Percentiles rank a stretch among this genome's conserved stretches.
Conservation (phyloP, 805 yeast species). For the Metschnikowia cubensis region DNA sequence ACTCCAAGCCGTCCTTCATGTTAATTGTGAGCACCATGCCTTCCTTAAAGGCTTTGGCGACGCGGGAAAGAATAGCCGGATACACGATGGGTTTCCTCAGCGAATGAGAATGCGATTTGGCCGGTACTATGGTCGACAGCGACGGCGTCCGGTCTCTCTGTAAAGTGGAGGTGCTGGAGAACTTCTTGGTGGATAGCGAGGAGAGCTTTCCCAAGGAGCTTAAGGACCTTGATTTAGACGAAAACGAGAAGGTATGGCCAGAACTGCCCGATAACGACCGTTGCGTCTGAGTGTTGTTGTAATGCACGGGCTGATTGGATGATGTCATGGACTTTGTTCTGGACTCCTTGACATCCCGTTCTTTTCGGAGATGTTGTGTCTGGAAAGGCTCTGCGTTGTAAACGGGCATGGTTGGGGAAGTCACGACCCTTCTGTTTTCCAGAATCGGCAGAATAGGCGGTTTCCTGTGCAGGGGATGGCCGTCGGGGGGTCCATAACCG, state of each 20-base stretch:
- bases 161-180: constrained; percentile 31
- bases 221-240: constrained; percentile 40
- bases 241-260: constrained; percentile 22
- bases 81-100: constrained; percentile 67
- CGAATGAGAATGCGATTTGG: constrained; percentile 38
- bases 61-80: constrained; percentile 85
- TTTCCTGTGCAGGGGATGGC: background rate
- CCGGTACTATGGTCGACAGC: constrained; percentile 26
- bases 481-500: background rate
- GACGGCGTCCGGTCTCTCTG: constrained; percentile 31
- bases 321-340: constrained; percentile 15
- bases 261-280: constrained; percentile 27
- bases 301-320: constrained; percentile 7
- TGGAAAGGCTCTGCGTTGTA: constrained; percentile 8
- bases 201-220: constrained; percentile 40
- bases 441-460: constrained; percentile 2
- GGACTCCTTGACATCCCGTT: constrained; percentile 5
- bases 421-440: constrained; percentile 14
- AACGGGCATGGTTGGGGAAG: constrained; percentile 12
- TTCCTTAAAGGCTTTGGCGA: constrained; percentile 73
- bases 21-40: constrained; percentile 68
- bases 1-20: constrained; percentile 85
- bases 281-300: constrained; percentile 17
- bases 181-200: constrained; percentile 38
- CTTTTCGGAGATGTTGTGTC: constrained; percentile 9